phyloP scores from a whole-genome alignment of 2,329 filamentous ascomycete genomes.

The Nannizziopsis barbatae region DNA sequence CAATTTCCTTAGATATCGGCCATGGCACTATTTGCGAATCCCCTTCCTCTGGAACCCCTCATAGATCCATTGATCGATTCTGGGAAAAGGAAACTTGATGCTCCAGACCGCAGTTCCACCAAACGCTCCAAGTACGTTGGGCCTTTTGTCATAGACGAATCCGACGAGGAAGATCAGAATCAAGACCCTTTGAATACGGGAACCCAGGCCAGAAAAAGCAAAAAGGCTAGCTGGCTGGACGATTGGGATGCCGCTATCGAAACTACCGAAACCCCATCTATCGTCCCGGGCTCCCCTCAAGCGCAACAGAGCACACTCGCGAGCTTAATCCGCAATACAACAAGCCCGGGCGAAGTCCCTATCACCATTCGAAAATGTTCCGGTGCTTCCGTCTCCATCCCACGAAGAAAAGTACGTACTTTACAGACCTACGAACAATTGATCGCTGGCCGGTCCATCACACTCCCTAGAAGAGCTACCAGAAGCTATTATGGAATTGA shows the following conservation, averaged over 20 bases:
- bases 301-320: neutral
- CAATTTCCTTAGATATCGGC: neutral
- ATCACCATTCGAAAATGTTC: slow-evolving; percentile 38
- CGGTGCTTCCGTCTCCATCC: slow-evolving; percentile 38
- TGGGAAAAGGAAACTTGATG: slow-evolving; percentile 33
- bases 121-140: slow-evolving; percentile 35
- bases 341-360: slow-evolving; percentile 1
- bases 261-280: neutral
- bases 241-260: neutral
- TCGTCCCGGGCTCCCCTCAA: neutral
- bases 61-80: slow-evolving; percentile 11
- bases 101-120: slow-evolving; percentile 19
- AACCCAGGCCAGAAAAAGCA: neutral
- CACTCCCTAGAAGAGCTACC: slow-evolving; percentile 43
- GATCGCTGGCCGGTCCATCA: slow-evolving; percentile 43
- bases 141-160: slow-evolving; percentile 34
- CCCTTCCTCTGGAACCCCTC: neutral
- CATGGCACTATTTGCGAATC: slow-evolving; percentile 10
- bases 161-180: slow-evolving; percentile 28
- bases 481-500: slow-evolving; percentile 81
- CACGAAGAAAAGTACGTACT: slow-evolving; percentile 27
- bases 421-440: slow-evolving; percentile 42
- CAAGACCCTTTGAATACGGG: slow-evolving; percentile 1
- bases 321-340: neutral
- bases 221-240: neutral